Evolutionary conservation across 2,329 filamentous ascomycete genomes (phyloP).

Genomic region (Diaporthe batatas): DNA sequence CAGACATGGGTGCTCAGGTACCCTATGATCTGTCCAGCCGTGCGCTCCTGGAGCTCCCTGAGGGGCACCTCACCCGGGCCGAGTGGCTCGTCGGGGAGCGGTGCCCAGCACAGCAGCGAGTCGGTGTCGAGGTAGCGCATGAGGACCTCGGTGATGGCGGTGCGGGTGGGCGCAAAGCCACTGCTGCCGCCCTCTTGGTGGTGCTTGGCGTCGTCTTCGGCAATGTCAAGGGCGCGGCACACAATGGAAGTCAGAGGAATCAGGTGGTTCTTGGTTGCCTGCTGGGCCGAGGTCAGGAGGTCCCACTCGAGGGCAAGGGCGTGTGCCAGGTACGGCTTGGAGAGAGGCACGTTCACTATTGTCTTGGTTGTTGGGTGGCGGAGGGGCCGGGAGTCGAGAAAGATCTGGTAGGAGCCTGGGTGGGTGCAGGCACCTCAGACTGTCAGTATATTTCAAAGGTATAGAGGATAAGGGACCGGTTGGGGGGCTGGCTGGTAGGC

Average conservation of each 20-base stretch:
- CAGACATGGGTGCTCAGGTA: constrained; percentile 82
- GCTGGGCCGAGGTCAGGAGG: constrained; percentile 81
- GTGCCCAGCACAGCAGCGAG: constrained; percentile 90
- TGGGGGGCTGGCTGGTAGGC: neutral
- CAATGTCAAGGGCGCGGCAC: constrained; percentile 87
- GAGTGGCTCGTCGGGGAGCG: constrained; percentile 63
- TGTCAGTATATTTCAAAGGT: neutral
- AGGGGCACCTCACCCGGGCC: constrained; percentile 69
- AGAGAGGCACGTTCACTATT: constrained; percentile 77
- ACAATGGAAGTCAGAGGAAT: constrained; percentile 90
- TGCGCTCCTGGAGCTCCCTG: constrained; percentile 77
- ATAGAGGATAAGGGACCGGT: neutral
- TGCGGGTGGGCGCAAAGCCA: constrained; percentile 65
- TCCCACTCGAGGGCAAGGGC: constrained; percentile 97
- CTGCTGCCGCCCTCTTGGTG: constrained; percentile 9
- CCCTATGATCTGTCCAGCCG: constrained; percentile 77
- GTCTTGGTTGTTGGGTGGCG: constrained; percentile 80
- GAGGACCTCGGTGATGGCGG: constrained; percentile 74
- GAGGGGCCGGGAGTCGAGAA: constrained; percentile 84
- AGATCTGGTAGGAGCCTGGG: constrained; percentile 67
- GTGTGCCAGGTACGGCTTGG: constrained; percentile 84
- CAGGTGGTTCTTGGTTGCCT: constrained; percentile 87
- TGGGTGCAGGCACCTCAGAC: neutral
- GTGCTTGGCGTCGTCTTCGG: constrained; percentile 69
- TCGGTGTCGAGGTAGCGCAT: constrained; percentile 94